Base-by-base conservation (phyloP, 169 alveolate genomes). In the Babesia sp. region DNA sequence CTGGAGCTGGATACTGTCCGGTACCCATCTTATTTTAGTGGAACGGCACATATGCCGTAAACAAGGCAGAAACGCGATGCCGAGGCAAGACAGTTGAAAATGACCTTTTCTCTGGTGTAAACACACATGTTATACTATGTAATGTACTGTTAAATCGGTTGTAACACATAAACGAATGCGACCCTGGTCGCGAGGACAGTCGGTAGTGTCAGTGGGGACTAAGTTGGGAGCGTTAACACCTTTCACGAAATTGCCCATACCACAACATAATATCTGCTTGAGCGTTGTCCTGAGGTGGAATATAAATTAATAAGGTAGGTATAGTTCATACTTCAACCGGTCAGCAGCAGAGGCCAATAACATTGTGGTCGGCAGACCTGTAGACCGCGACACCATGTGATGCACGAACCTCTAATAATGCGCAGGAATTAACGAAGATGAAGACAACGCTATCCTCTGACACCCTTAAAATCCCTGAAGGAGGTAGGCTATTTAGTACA, bases 1-100 rank as follows among this genome's bases (percentile, higher is more conserved):
- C 94, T 2, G 93, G 93, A 7, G 57, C 91, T 37, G 93, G 94
- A 33, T 79, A 90, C 68, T 82, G 93, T 36, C 96, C 93, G 24
- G 94, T 84, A 57, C 96, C 93, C 16, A 83, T 90, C 72, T 79
- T 90, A 28, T 79, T 75, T 64, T 91, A 61, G 66, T 33, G 24
- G 0, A 18, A 34, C 18, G 36, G 50, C 67, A 7, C 36, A 28
- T 3, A 22, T 8, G n/a, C 14, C 24, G 51, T n/a, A 5, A 14
- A 31, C 20, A 39, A 8, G 51, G 67, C 8, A 12, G 61, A 53
- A 53, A 28, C 61, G 44, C 4, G 3, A 18, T 3, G 31, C 39
- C 14, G 61, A 34, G 31, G 31, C 33, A 18, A 20, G 2, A 12
- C 2, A 2, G 59, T 26, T 51, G 14, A 39, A 39, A 39, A 39